These are phyloP conservation scores for Vigna angularis DNA, from an alignment of 306 rosid species.

Conservation along the genomic window DNA sequence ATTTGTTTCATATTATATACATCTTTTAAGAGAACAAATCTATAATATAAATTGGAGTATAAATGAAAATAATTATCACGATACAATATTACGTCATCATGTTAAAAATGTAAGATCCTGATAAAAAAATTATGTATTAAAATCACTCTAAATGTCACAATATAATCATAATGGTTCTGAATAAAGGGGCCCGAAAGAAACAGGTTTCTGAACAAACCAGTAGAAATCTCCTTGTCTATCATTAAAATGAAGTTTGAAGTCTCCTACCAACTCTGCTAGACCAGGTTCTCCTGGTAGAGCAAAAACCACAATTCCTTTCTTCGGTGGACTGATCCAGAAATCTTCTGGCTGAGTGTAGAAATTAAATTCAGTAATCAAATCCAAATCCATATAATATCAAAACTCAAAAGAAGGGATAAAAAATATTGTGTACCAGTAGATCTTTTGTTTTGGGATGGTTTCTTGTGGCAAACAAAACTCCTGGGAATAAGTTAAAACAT, in stretches of 20 bases:
- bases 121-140: constrained; percentile 4
- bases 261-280: constrained; percentile 82
- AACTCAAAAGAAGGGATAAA: constrained; percentile 16
- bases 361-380: constrained; percentile 35
- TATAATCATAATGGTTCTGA: constrained; percentile 12
- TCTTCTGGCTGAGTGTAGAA: constrained; percentile 78
- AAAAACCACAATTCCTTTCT: constrained; percentile 89
- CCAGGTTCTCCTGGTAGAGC: constrained; percentile 98
- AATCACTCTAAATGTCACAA: not conserved
- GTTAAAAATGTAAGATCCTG: not conserved
- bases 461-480: constrained; percentile 77
- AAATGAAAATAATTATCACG: constrained; percentile 20
- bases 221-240: constrained; percentile 97
- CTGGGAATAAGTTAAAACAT: constrained; percentile 57
- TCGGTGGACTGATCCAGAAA: constrained; percentile 88
- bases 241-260: constrained; percentile 88
- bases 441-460: constrained; percentile 85
- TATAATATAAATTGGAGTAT: constrained; percentile 8
- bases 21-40: constrained; percentile 16
- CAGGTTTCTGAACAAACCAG: constrained; percentile 61
- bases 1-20: not conserved
- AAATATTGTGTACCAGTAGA: constrained; percentile 67
- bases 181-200: not conserved
- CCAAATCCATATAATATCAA: constrained; percentile 10
- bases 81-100: constrained; percentile 9